phyloP scores from a whole-genome alignment of 495 filamentous ascomycete genomes.

The Haplographium delicatum region DNA sequence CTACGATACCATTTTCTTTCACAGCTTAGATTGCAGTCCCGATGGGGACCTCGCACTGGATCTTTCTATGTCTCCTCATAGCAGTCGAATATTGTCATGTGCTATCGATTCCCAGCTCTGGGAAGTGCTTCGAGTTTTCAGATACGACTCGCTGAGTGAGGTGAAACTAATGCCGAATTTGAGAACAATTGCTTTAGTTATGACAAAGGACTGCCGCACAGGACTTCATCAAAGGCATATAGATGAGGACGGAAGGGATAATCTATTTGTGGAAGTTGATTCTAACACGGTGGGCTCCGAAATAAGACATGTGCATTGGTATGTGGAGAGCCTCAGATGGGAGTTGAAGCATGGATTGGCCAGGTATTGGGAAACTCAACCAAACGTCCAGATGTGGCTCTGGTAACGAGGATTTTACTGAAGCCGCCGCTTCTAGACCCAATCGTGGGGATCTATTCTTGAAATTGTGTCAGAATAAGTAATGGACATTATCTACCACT shows the following conservation, averaged over 20 bases:
- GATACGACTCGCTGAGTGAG: slow-evolving; percentile 19
- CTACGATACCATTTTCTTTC: slow-evolving; percentile 22
- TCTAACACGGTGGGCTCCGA: slow-evolving; percentile 8
- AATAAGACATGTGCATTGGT: slow-evolving; percentile 15
- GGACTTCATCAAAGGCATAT: background rate
- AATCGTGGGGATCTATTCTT: no score
- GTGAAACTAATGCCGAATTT: slow-evolving; percentile 15
- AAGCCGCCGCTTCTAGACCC: no score
- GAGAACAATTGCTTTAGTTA: slow-evolving; percentile 17
- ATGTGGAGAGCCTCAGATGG: slow-evolving; percentile 13
- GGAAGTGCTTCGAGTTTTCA: slow-evolving; percentile 22
- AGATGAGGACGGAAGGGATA: background rate
- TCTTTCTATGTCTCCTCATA: slow-evolving; percentile 13
- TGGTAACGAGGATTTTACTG: slow-evolving; percentile 9
- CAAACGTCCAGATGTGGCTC: slow-evolving; percentile 23
- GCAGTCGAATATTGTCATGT: slow-evolving; percentile 12
- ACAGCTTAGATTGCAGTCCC: slow-evolving; percentile 21
- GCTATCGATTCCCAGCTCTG: slow-evolving; percentile 22
- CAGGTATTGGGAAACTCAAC: slow-evolving; percentile 8
- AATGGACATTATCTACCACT: no score
- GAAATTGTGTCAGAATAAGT: no score
- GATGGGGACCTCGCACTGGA: slow-evolving; percentile 19
- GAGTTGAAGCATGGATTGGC: slow-evolving; percentile 9
- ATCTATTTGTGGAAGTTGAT: background rate
- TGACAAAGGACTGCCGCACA: slow-evolving; percentile 12